Percentiles rank a stretch among this genome's conserved stretches.
phyloP scores from a whole-genome alignment of 495 filamentous ascomycete genomes.

The Hapsidospora chrysogenum region DNA sequence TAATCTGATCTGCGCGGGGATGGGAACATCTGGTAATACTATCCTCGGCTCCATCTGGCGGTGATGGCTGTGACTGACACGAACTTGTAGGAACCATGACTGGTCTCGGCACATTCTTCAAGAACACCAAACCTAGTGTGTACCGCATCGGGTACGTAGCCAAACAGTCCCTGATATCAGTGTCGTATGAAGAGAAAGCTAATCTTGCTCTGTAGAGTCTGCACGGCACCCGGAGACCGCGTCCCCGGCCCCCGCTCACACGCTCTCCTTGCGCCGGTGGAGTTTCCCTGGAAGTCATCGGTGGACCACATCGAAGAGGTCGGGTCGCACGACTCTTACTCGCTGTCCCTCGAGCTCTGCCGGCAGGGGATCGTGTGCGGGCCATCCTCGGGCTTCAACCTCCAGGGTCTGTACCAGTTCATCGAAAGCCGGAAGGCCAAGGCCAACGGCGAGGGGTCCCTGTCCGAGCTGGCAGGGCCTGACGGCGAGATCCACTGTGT shows the following conservation, averaged over 20 bases:
- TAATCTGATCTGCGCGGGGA: constrained; percentile 38
- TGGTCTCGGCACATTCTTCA: constrained; percentile 36
- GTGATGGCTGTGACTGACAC: background rate
- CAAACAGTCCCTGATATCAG: no score
- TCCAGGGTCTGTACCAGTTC: constrained; percentile 36
- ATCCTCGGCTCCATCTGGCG: background rate
- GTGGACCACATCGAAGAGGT: constrained; percentile 39
- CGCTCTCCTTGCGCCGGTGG: constrained; percentile 30
- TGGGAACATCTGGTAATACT: constrained; percentile 39
- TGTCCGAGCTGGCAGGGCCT: constrained; percentile 25
- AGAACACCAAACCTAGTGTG: constrained; percentile 33
- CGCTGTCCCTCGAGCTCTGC: constrained; percentile 34
- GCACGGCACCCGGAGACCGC: constrained; percentile 36
- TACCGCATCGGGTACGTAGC: constrained; percentile 19
- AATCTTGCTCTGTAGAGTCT: no score
- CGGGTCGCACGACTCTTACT: constrained; percentile 34
- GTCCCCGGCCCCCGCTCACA: constrained; percentile 40
- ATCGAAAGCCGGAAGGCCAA: constrained; percentile 28
- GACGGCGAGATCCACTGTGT: constrained; percentile 35
- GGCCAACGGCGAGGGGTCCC: constrained; percentile 22
- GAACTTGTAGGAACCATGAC: constrained; percentile 34
- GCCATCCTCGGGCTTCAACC: constrained; percentile 41
- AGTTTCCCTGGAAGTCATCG: constrained; percentile 39
- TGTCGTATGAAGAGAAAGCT: no score
- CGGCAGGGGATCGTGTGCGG: constrained; percentile 42